phyloP scores from a whole-genome alignment of 768 basidiomycete species.

The Boletus reticuloceps region DNA sequence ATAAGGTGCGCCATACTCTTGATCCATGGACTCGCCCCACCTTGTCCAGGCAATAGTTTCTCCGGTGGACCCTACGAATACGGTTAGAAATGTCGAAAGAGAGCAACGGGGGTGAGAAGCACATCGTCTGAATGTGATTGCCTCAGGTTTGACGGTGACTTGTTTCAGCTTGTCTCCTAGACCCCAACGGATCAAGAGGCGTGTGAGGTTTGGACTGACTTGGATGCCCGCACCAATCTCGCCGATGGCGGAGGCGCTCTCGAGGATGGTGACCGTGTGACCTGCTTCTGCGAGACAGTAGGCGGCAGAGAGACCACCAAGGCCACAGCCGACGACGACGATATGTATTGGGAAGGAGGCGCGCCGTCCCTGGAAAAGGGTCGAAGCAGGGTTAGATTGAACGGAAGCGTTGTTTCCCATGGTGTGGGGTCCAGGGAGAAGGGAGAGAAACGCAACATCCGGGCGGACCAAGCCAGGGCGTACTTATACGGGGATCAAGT shows the following conservation, averaged over 20 bases:
- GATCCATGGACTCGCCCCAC: constrained; percentile 34
- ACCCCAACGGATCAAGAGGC: constrained; percentile 52
- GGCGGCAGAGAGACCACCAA: constrained; percentile 49
- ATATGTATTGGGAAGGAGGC: constrained; percentile 32
- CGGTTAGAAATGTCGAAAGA: neutral
- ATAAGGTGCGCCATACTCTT: constrained; percentile 33
- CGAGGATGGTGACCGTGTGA: constrained; percentile 48
- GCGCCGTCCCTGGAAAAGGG: constrained; percentile 22
- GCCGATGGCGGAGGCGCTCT: constrained; percentile 36
- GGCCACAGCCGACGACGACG: constrained; percentile 49
- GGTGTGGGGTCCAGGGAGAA: neutral
- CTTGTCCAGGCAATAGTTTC: constrained; percentile 36
- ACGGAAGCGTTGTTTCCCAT: neutral
- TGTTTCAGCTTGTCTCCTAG: constrained; percentile 39
- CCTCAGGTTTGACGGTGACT: constrained; percentile 38
- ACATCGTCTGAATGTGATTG: constrained; percentile 44
- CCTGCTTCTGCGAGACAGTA: constrained; percentile 45
- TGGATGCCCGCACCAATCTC: constrained; percentile 57
- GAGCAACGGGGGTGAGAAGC: neutral
- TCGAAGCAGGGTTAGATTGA: neutral
- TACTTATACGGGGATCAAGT: neutral
- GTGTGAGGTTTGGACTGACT: constrained; percentile 39
- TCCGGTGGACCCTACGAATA: constrained; percentile 28
- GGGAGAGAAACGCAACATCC: neutral
- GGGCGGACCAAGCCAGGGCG: neutral